phyloP scores from a whole-genome alignment of 495 filamentous ascomycete species.

The Trichoderma gamsii region DNA sequence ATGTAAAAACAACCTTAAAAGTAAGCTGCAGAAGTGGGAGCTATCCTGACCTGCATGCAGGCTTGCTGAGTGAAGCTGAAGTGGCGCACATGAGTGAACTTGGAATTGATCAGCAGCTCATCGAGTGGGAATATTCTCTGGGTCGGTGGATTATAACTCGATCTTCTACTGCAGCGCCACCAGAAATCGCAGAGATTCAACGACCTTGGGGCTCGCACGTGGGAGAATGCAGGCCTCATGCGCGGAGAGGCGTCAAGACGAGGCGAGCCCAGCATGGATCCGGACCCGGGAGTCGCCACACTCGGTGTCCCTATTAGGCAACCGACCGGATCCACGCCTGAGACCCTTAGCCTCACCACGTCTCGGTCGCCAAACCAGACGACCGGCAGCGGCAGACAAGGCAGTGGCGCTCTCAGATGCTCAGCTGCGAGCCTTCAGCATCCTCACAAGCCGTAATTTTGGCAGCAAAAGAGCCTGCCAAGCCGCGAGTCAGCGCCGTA shows the following conservation, averaged over 20 bases:
- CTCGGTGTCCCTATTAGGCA: conserved; percentile 9
- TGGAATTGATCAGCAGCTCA: conserved; percentile 6
- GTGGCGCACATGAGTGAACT: not conserved
- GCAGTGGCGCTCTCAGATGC: not conserved
- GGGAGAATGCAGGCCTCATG: conserved; percentile 7
- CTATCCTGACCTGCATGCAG: too few species aligned
- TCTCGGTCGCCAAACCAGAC: conserved; percentile 7
- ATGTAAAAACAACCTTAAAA: conserved; percentile 11
- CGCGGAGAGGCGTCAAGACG: not conserved
- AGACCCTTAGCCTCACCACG: not conserved
- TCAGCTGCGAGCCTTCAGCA: not conserved
- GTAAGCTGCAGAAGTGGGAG: conserved; percentile 6
- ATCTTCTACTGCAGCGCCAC: not conserved
- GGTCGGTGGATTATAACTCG: not conserved
- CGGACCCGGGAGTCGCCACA: not conserved
- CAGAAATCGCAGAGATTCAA: not conserved
- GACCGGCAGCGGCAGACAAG: not conserved
- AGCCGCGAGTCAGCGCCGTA: not conserved
- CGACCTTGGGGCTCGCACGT: not conserved
- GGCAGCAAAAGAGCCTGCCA: not conserved
- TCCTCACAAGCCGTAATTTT: not conserved
- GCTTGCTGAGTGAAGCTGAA: not conserved
- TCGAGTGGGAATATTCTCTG: not conserved
- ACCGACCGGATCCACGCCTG: not conserved
- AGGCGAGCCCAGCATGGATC: not conserved